phyloP scores from a whole-genome alignment of 495 filamentous ascomycete species.

The Bryoglossum gracile region DNA sequence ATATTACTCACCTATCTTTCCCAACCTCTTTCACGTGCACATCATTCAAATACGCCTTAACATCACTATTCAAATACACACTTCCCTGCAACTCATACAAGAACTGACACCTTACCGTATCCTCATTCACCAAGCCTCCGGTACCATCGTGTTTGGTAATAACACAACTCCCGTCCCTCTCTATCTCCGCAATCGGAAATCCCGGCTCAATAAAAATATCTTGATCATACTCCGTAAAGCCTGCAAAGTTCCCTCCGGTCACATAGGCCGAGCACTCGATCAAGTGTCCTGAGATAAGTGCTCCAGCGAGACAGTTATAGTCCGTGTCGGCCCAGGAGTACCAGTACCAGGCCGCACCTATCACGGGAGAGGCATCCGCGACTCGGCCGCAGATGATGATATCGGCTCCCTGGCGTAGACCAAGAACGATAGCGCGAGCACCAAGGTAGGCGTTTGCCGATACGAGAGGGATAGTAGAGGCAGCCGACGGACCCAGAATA shows the following conservation, averaged over 20 bases:
- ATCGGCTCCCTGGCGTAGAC: constrained; percentile 44
- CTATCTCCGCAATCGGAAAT: constrained; percentile 53
- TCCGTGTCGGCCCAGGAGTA: constrained; percentile 14
- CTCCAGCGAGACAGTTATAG: constrained; percentile 44
- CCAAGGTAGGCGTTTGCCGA: constrained; percentile 45
- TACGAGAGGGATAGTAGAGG: not conserved
- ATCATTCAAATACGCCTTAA: constrained; percentile 40
- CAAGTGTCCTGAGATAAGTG: constrained; percentile 46
- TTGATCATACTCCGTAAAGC: constrained; percentile 44
- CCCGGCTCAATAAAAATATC: constrained; percentile 28
- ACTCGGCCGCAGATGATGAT: constrained; percentile 52
- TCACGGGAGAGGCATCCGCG: constrained; percentile 46
- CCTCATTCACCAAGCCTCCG: constrained; percentile 31
- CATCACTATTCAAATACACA: constrained; percentile 51
- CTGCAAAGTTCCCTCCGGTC: constrained; percentile 49
- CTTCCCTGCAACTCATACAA: constrained; percentile 56
- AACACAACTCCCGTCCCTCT: constrained; percentile 38
- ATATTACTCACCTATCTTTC: constrained; percentile 19
- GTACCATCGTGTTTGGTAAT: constrained; percentile 10
- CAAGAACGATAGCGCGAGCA: constrained; percentile 39
- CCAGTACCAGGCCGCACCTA: constrained; percentile 39
- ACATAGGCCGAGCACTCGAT: constrained; percentile 53
- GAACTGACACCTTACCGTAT: constrained; percentile 46
- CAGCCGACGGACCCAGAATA: not conserved
- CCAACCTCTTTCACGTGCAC: constrained; percentile 41